phyloP scores from a whole-genome alignment of 495 filamentous ascomycete genomes.

The Penicillium maclennaniae region DNA sequence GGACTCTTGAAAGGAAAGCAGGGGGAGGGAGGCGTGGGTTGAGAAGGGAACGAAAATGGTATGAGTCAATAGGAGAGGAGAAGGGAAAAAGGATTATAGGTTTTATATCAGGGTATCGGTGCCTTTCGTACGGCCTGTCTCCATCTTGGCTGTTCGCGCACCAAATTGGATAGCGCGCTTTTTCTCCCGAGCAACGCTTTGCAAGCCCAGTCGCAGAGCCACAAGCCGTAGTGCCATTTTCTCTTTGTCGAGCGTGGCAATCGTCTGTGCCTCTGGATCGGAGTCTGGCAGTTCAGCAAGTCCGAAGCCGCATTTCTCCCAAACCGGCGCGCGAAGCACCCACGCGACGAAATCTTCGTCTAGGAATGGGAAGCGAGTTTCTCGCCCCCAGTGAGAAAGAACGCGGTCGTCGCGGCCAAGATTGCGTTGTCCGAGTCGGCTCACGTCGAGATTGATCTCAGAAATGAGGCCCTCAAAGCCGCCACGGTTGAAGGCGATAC shows the following conservation, averaged over 20 bases:
- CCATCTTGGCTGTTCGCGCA: constrained; percentile 81
- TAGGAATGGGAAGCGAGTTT: constrained; percentile 87
- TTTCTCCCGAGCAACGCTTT: constrained; percentile 69
- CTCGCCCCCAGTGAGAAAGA: constrained; percentile 83
- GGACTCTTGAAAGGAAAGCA: not conserved
- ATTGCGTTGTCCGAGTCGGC: constrained; percentile 85
- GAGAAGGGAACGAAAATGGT: not conserved
- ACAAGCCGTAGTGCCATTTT: constrained; percentile 80
- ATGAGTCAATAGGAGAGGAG: constrained; percentile 1
- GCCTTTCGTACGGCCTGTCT: constrained; percentile 66
- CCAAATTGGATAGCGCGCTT: constrained; percentile 94
- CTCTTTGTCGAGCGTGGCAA: constrained; percentile 58
- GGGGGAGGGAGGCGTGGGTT: not conserved
- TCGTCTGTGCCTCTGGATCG: not conserved
- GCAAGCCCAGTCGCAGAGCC: constrained; percentile 70
- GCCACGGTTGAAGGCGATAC: constrained; percentile 62
- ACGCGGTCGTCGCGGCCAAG: constrained; percentile 91
- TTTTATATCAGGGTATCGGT: constrained; percentile 49
- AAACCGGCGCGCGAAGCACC: constrained; percentile 68
- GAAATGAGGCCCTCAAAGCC: constrained; percentile 70
- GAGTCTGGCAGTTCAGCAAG: constrained; percentile 9
- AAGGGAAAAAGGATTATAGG: constrained; percentile 2
- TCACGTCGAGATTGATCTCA: constrained; percentile 83
- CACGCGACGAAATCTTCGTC: constrained; percentile 83
- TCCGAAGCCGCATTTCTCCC: constrained; percentile 82